A percentile compares a stretch with the other conserved stretches of the same genome.
Conservation (phyloP, 768 basidiomycete genomes). For the Hemileccinum impolitum region DNA sequence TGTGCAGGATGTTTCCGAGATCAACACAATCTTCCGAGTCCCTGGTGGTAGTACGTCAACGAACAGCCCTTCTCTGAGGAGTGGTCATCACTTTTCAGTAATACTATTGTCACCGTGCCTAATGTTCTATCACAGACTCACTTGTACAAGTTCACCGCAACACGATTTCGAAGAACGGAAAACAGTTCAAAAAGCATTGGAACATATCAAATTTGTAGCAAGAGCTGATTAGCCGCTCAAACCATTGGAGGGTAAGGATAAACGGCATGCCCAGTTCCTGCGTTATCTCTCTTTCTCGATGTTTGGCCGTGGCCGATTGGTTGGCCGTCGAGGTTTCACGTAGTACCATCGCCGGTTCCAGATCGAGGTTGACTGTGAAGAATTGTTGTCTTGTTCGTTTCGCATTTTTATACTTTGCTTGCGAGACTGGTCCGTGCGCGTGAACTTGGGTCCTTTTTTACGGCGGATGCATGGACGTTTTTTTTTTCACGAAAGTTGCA, state of each 20-base stretch:
- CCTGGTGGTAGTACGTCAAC: conserved; percentile 1
- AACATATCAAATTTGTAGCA: conserved; percentile 38
- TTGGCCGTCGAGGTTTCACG: conserved; percentile 23
- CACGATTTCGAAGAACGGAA: not conserved
- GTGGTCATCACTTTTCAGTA: not conserved
- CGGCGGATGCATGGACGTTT: too few relatives aligned
- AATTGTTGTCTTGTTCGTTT: conserved; percentile 15
- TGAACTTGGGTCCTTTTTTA: conserved; percentile 17
- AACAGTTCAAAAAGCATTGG: not conserved
- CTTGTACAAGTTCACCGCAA: not conserved
- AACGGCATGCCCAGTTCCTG: conserved; percentile 74
- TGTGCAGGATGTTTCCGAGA: not conserved
- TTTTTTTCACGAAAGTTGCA: conserved; percentile 63
- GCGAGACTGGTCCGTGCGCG: conserved; percentile 52
- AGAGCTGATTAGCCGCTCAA: conserved; percentile 70
- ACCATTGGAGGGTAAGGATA: conserved; percentile 41
- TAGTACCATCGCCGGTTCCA: conserved; percentile 31
- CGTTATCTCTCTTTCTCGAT: conserved; percentile 48
- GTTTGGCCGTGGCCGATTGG: conserved; percentile 16
- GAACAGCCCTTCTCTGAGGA: not conserved
- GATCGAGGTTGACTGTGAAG: conserved; percentile 43
- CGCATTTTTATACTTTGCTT: conserved; percentile 23
- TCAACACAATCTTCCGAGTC: conserved; percentile 5
- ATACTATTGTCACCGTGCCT: not conserved
- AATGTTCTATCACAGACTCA: not conserved